Base-by-base conservation (phyloP, 2,329 filamentous ascomycete genomes). In the Colletotrichum ledebouriae region DNA sequence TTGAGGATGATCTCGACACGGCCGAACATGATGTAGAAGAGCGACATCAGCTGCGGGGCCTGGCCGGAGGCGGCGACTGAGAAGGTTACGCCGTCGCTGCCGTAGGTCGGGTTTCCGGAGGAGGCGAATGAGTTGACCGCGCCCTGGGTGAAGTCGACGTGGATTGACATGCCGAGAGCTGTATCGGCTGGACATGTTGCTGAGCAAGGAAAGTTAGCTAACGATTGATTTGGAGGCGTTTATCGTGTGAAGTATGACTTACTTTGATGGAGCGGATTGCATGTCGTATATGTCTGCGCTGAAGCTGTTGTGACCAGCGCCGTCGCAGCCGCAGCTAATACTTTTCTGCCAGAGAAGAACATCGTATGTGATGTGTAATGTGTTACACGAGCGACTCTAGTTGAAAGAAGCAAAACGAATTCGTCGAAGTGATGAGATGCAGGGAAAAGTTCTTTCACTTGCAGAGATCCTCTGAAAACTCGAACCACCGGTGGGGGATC, bases 1-100 rank as follows among this genome's bases (percentile, higher is more conserved):
- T 95, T 94, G 83, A 98, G 86, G 37, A 89, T 90, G 73, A 94
- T 88, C 72, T 97, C 92, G 76, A 98, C 92, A 71, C 91, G 92
- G 73, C 96, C 96, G 78, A 98, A 99, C 96, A 99, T 98, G 83
- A 99, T 97, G 85, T 98, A 98, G 88, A 97, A 98, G 75, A 96
- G 89, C 70, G 94, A 97, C 72, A 87, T 87, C 70, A 99, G 88
- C 78, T 95, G 92, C 0, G 96, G 96, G 3, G 94, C 88, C 76
- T 99, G 93, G 65, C 95, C 94, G 58, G 90, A 85, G 75, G 90
- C 83, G 59, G 88, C 81, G 59, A 99, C 90, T 29, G 93, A 94
- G 78, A 99, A 97, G 15, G 87, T 88, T 29, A 87, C 94, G 67
- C 96, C 96, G 76, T 94, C 87, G 10, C 84, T 84, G 77, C 85